Percentiles rank a stretch among this genome's conserved stretches.
phyloP scores from a whole-genome alignment of 768 basidiomycete genomes.

The Boletus coccyginus region DNA sequence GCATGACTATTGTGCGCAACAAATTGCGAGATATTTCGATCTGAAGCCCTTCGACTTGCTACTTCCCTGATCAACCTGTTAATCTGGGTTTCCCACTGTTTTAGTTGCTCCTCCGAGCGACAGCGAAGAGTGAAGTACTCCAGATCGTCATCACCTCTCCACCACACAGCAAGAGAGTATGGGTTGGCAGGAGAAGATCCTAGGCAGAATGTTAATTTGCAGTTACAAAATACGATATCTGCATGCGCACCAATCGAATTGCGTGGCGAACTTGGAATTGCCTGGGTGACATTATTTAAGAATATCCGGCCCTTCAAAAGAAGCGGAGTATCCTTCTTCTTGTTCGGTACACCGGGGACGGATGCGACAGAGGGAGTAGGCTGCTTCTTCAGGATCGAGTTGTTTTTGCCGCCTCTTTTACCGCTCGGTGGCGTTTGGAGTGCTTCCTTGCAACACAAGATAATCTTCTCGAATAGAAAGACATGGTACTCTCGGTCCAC shows the following conservation, averaged over 20 bases:
- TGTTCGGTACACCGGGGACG: slow-evolving; percentile 50
- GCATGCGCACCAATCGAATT: slow-evolving; percentile 56
- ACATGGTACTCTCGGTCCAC: slow-evolving; percentile 98
- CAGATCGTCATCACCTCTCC: slow-evolving; percentile 90
- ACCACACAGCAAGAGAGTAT: slow-evolving; percentile 87
- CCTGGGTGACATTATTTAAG: slow-evolving; percentile 90
- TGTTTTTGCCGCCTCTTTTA: slow-evolving; percentile 77
- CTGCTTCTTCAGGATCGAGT: slow-evolving; percentile 88
- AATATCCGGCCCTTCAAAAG: slow-evolving; percentile 96
- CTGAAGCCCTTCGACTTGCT: slow-evolving; percentile 65
- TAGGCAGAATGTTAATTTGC: slow-evolving; percentile 19
- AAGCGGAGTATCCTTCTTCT: slow-evolving; percentile 77
- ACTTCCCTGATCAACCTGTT: slow-evolving; percentile 82
- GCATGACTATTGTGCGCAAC: slow-evolving; percentile 41
- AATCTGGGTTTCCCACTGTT: slow-evolving; percentile 89
- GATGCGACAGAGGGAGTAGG: slow-evolving; percentile 46
- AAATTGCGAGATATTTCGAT: slow-evolving; percentile 58
- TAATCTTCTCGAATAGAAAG: slow-evolving; percentile 98
- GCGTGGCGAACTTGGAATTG: slow-evolving; percentile 57
- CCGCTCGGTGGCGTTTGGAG: slow-evolving; percentile 52
- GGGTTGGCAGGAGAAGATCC: slow-evolving; percentile 51
- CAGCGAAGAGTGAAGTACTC: slow-evolving; percentile 96
- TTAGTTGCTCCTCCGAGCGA: slow-evolving; percentile 86
- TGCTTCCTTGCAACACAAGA: slow-evolving; percentile 97
- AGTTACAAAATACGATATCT: slow-evolving; percentile 1